Percentiles rank a stretch among this genome's conserved stretches.
These are phyloP conservation scores for Phellopilus nigrolimitatus DNA, from an alignment of 1,284 basidiomycete genomes.

Conservation along the genomic window DNA sequence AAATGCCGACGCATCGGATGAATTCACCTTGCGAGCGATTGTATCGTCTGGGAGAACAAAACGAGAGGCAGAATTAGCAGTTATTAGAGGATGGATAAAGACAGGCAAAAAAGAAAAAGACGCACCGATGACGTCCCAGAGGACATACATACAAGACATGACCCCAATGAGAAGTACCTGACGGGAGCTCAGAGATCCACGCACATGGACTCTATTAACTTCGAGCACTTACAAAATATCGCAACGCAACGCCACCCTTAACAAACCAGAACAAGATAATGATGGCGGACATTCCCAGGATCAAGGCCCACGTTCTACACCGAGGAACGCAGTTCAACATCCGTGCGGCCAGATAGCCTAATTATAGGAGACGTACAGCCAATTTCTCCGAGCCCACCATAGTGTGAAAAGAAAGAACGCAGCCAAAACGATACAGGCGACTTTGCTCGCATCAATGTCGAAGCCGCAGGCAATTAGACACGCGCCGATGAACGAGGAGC, in stretches of 20 bases:
- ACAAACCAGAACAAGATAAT: conserved; percentile 86
- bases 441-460: conserved; percentile 89
- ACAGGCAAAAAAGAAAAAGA: not conserved
- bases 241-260: conserved; percentile 60
- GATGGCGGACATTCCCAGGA: conserved; percentile 70
- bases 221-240: conserved; percentile 55
- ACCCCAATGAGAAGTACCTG: conserved; percentile 93
- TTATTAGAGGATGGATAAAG: not conserved
- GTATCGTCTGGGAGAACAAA: conserved; percentile 66
- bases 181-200: conserved; percentile 26
- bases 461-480: conserved; percentile 89
- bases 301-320: conserved; percentile 64
- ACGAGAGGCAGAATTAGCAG: conserved; percentile 4
- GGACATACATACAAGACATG: conserved; percentile 85
- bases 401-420: conserved; percentile 89
- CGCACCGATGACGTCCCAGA: conserved; percentile 84
- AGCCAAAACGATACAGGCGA: conserved; percentile 80
- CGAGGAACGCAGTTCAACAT: not conserved
- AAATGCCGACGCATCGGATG: conserved; percentile 88
- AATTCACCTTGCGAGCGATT: conserved; percentile 85
- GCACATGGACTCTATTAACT: conserved; percentile 13
- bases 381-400: conserved; percentile 83
- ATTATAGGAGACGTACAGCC: conserved; percentile 52
- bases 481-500: conserved; percentile 88
- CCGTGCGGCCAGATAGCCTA: not conserved